phyloP scores from a whole-genome alignment of 352 stramenopile genomes.

The Pythium insidiosum region DNA sequence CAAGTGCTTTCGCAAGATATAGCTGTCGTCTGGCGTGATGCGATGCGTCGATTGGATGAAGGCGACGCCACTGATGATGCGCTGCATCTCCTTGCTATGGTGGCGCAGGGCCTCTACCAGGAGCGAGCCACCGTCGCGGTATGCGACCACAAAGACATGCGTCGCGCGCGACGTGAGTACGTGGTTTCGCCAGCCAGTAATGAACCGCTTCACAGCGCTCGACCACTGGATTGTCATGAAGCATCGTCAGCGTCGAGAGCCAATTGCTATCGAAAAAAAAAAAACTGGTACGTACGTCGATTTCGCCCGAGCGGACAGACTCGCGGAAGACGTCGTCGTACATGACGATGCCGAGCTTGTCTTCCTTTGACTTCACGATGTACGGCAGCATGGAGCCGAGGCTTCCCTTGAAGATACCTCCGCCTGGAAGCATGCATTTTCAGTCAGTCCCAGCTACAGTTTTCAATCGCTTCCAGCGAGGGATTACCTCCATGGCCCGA shows the following conservation, averaged over 20 bases:
- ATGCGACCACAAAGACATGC: slow-evolving; percentile 58
- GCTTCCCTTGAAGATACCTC: slow-evolving; percentile 67
- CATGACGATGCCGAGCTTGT: slow-evolving; percentile 58
- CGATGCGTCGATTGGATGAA: slow-evolving; percentile 61
- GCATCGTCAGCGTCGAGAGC: no score
- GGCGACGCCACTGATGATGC: slow-evolving; percentile 55
- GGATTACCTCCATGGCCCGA: slow-evolving; percentile 46
- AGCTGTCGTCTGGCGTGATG: slow-evolving; percentile 43
- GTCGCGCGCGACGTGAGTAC: slow-evolving; percentile 52
- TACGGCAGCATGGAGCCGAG: slow-evolving; percentile 72
- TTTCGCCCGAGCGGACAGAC: slow-evolving; percentile 28
- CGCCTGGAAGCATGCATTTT: no score
- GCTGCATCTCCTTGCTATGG: slow-evolving; percentile 59
- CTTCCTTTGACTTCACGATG: slow-evolving; percentile 62
- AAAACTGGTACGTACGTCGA: slow-evolving; percentile 57
- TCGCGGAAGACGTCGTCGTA: slow-evolving; percentile 66
- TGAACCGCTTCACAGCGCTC: slow-evolving; percentile 45
- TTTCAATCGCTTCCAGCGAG: no score
- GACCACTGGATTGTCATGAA: slow-evolving; percentile 38
- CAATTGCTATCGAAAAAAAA: no score
- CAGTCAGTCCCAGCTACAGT: no score
- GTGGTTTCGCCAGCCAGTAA: slow-evolving; percentile 66
- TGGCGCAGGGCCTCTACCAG: slow-evolving; percentile 44
- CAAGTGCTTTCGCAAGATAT: slow-evolving; percentile 57
- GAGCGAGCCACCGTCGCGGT: slow-evolving; percentile 44